Percentiles rank a stretch among this genome's conserved stretches.
Conservation (phyloP, 139 green algal species). For the Penium margaritaceum region DNA sequence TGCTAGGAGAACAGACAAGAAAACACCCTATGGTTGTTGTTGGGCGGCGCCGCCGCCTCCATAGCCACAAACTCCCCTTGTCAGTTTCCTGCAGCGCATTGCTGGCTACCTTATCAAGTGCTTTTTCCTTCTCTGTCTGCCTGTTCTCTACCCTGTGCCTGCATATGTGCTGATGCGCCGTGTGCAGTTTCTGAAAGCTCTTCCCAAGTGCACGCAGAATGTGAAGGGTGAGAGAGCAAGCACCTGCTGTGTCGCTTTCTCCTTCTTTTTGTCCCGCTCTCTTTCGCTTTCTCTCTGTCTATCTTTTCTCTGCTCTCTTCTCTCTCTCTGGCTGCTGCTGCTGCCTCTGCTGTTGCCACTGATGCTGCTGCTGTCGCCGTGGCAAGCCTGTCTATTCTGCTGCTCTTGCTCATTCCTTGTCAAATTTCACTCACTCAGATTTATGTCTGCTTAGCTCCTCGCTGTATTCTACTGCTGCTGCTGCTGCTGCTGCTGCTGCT, state of each 20-base stretch:
- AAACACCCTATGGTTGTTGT: neutral
- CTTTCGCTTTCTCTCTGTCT: neutral
- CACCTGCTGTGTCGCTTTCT: slow-evolving; percentile 1
- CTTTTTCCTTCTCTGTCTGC: neutral
- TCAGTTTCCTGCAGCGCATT: no score
- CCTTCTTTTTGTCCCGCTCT: neutral
- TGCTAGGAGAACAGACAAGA: neutral
- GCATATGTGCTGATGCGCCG: no score
- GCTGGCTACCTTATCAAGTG: neutral
- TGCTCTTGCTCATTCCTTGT: no score
- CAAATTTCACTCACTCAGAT: no score
- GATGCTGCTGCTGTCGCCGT: no score
- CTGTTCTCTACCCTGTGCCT: no score
- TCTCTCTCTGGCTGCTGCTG: no score
- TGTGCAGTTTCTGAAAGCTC: slow-evolving; percentile 1
- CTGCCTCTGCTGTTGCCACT: no score
- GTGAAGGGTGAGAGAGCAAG: slow-evolving; percentile 37
- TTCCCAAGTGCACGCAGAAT: slow-evolving; percentile 19
- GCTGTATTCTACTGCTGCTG: no score
- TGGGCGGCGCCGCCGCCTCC: neutral
- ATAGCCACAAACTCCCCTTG: neutral
- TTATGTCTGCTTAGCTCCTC: no score
- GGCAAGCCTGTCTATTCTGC: no score
- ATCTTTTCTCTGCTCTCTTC: neutral
- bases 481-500: no score